Evolutionary conservation across 495 filamentous ascomycete genomes (phyloP), one percentile per base, ranked within the genome.

Genomic region (Xylaria nigripes): DNA sequence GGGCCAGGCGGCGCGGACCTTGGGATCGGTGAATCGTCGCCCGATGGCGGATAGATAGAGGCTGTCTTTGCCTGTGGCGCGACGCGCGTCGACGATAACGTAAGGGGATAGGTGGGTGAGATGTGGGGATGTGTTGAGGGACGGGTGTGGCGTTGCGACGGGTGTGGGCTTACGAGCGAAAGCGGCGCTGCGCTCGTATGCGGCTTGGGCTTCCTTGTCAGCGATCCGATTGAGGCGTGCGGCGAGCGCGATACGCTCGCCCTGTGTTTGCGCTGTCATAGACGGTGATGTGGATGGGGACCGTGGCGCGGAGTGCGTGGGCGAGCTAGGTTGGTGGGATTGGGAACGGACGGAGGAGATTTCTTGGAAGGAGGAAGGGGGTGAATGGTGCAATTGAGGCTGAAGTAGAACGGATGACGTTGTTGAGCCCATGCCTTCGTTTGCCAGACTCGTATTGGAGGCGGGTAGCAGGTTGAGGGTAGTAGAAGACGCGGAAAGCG

Each of bases 11-110:
- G 71, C 71, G 47, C 65, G 67, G 10, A 74, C 72, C 23, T 72
- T 68, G 32, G 69, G 68, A 47, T 78, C 73, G 55, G 62, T 64
- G 49, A 89, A 76, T 29, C 84, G 75, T 3, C 72, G 62, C 6
- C 81, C 81, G 45, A 92, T 87, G 53, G 85, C 83, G 48, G 84
- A 79, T 0, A 95, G 70, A 72, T 88, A 90, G 40, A 84, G 76
- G 2, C 83, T 84, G 60, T 92, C 86, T 27, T 84, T 73, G 38
- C 77, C 75, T 48, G 71, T 71, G 30, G 76, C 75, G 61, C 75
- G 74, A 40, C 78, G 75, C n/a, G 78, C 76, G 52, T 81, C 77
- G 46, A 76, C 68, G 57, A 81, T 77, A 53, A 81, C 64, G 61
- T 79, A 73, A 22, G 78, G 76, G 2, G 63, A 51, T 5, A 79